These are phyloP conservation scores for Nothophoma quercina DNA, from an alignment of 2,329 filamentous ascomycete species.

Conservation along the genomic window DNA sequence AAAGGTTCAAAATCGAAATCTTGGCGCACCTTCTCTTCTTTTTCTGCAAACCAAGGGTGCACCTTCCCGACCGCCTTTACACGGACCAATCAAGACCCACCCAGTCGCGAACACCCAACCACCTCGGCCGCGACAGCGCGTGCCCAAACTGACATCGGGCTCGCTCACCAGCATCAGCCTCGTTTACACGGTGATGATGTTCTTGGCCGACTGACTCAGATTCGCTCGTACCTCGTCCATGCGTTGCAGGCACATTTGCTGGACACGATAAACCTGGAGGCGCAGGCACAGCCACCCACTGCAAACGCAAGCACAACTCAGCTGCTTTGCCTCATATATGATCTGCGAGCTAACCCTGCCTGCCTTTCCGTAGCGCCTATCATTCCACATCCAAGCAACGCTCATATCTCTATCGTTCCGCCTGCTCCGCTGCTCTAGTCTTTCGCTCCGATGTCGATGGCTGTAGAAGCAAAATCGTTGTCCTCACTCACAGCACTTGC, in stretches of 20 bases:
- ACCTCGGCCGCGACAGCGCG: too few relatives aligned
- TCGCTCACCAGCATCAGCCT: conserved; percentile 26
- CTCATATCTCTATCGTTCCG: conserved; percentile 16
- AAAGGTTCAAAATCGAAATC: conserved; percentile 24
- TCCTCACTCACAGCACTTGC: conserved; percentile 81
- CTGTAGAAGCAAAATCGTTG: conserved; percentile 82
- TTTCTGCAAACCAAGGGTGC: too few relatives aligned
- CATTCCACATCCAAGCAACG: conserved; percentile 22
- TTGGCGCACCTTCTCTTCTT: conserved; percentile 16
- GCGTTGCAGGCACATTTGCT: conserved; percentile 23
- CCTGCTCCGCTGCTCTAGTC: conserved; percentile 16
- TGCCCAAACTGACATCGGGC: conserved; percentile 16
- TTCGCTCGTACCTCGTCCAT: conserved; percentile 20
- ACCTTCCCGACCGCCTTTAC: conserved; percentile 11
- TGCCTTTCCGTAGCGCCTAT: conserved; percentile 11
- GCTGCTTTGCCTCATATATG: conserved; percentile 32
- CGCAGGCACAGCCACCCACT: conserved; percentile 41
- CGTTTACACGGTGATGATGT: conserved; percentile 16
- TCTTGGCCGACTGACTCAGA: conserved; percentile 27
- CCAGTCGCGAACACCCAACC: conserved; percentile 13
- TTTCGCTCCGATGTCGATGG: conserved; percentile 37
- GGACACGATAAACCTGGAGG: conserved; percentile 23
- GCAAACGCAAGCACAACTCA: conserved; percentile 31
- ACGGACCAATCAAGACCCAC: conserved; percentile 22
- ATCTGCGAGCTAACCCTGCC: conserved; percentile 23